phyloP scores from a whole-genome alignment of 306 rosid species.

The Lablab purpureus region DNA sequence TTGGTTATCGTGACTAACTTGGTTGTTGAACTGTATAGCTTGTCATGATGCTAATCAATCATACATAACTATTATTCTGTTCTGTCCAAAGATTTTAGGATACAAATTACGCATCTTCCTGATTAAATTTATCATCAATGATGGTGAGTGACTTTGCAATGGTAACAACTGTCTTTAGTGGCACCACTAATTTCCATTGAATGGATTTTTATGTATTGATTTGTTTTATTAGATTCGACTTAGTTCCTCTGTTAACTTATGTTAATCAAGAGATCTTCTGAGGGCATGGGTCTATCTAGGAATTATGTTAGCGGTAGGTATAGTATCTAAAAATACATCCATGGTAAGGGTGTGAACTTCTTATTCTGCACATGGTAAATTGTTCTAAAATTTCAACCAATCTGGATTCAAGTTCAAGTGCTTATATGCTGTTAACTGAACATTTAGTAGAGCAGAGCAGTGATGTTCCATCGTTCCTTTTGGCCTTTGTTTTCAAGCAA shows the following conservation, averaged over 20 bases:
- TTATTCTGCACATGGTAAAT: conserved; percentile 53
- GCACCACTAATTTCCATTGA: conserved; percentile 42
- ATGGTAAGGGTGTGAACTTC: conserved; percentile 71
- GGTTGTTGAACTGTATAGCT: conserved; percentile 10
- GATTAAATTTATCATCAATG: conserved; percentile 26
- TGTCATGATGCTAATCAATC: conserved; percentile 33
- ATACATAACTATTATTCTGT: conserved; percentile 17
- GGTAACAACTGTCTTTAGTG: conserved; percentile 40
- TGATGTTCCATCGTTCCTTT: conserved; percentile 62
- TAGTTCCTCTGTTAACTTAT: conserved; percentile 42
- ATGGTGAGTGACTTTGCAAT: conserved; percentile 33
- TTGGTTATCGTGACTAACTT: conserved; percentile 31
- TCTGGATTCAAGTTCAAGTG: conserved; percentile 59
- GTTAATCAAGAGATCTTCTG: conserved; percentile 49
- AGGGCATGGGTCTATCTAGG: conserved; percentile 53
- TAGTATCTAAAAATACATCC: conserved; percentile 56
- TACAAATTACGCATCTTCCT: conserved; percentile 8
- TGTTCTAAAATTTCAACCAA: conserved; percentile 53
- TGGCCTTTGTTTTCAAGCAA: conserved; percentile 73
- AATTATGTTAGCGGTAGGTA: conserved; percentile 45
- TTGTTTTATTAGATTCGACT: conserved; percentile 46
- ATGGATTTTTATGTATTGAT: conserved; percentile 41
- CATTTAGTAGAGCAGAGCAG: conserved; percentile 72
- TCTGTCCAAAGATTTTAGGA: conserved; percentile 33
- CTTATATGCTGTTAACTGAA: conserved; percentile 56